Conservation (phyloP, 345 rosid species). For the Moringa oleifera region DNA sequence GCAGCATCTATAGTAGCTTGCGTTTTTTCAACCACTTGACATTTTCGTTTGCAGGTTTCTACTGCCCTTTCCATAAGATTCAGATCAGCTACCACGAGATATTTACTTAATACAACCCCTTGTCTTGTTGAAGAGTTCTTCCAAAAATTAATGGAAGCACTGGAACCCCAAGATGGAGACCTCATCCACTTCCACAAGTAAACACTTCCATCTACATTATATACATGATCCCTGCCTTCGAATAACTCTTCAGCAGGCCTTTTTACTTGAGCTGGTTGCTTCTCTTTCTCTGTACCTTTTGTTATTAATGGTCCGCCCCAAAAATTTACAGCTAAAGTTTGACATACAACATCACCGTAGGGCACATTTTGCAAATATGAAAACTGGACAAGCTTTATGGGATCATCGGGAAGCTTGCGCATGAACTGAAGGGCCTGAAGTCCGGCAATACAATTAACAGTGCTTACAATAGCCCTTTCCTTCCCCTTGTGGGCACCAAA, state of each 20-base stretch:
- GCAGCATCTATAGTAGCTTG: slow-evolving; percentile 99
- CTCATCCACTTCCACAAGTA: slow-evolving; percentile 88
- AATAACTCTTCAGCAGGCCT: slow-evolving; percentile 34
- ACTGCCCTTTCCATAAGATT: slow-evolving; percentile 78
- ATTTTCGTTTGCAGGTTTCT: slow-evolving; percentile 54
- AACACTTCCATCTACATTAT: slow-evolving; percentile 88
- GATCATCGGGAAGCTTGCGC: slow-evolving; percentile 81
- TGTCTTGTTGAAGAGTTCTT: slow-evolving; percentile 45
- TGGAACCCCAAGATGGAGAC: slow-evolving; percentile 82
- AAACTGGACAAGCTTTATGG: slow-evolving; percentile 76
- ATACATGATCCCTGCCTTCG: slow-evolving; percentile 46
- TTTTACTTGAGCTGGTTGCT: slow-evolving; percentile 26
- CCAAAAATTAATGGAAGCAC: slow-evolving; percentile 74
- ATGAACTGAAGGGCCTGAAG: slow-evolving; percentile 86
- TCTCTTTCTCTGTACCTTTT: slow-evolving; percentile 37
- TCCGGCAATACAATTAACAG: slow-evolving; percentile 70
- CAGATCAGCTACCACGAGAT: slow-evolving; percentile 72
- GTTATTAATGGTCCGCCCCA: slow-evolving; percentile 86
- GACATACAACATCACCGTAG: slow-evolving; percentile 66
- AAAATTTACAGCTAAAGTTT: slow-evolving; percentile 75
- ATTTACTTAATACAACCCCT: slow-evolving; percentile 72
- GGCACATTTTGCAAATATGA: slow-evolving; percentile 79
- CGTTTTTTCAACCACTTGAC: slow-evolving; percentile 67
- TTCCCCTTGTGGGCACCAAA: slow-evolving; percentile 82
- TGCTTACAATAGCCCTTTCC: slow-evolving; percentile 61